Evolutionary conservation across 257 asterid genomes (phyloP).

Genomic region (Craterostigma plantagineum): DNA sequence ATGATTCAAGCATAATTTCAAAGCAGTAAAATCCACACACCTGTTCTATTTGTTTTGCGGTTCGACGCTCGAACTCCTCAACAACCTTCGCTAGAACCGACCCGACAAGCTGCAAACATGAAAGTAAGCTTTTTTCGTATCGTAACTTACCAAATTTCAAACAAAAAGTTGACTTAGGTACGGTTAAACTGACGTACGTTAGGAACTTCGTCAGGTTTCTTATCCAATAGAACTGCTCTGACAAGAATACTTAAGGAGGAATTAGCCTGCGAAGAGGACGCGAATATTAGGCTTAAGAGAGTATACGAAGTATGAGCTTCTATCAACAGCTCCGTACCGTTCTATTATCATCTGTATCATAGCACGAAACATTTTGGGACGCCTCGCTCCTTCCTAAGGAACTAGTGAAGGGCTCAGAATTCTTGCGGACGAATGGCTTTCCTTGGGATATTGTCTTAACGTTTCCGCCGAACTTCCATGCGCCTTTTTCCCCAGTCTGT

Average conservation of each 20-base stretch:
- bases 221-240: slow-evolving; percentile 57
- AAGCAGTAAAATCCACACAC: slow-evolving; percentile 17
- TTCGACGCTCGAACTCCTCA: slow-evolving; percentile 75
- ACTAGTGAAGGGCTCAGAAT: slow-evolving; percentile 66
- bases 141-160: no score
- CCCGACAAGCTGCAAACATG: slow-evolving; percentile 77
- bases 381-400: slow-evolving; percentile 54
- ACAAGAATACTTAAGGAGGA: slow-evolving; percentile 76
- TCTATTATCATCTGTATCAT: slow-evolving; percentile 30
- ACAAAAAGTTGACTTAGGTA: no score
- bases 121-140: slow-evolving; percentile 3
- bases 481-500: slow-evolving; percentile 60
- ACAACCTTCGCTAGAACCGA: slow-evolving; percentile 71
- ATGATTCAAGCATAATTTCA: background rate
- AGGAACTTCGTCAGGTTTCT: slow-evolving; percentile 95
- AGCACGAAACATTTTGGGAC: slow-evolving; percentile 17
- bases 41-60: slow-evolving; percentile 40
- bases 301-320: background rate
- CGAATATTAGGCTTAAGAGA: background rate
- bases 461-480: slow-evolving; percentile 86
- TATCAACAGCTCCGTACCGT: slow-evolving; percentile 21
- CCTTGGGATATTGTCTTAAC: slow-evolving; percentile 37
- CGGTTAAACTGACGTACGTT: slow-evolving; percentile 40
- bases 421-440: slow-evolving; percentile 72
- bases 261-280: slow-evolving; percentile 28